phyloP scores from a whole-genome alignment of 116 monocot species.

The Posidonia oceanica region DNA sequence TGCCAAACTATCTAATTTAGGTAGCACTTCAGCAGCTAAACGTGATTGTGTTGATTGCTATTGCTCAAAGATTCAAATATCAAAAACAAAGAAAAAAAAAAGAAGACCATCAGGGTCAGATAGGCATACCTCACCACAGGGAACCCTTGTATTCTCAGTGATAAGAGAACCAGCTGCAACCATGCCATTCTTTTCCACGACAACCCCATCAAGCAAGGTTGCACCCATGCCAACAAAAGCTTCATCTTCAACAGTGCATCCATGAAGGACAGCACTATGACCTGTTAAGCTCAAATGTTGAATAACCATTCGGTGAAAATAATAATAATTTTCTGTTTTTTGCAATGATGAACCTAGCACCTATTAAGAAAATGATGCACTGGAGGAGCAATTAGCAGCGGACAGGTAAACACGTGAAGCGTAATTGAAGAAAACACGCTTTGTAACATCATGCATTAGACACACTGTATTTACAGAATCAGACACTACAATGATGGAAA shows the following conservation, averaged over 20 bases:
- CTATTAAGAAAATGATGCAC: no score
- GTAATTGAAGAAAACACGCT: background rate
- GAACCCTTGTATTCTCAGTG: slow-evolving; percentile 73
- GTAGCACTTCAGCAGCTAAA: no score
- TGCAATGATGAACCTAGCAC: no score
- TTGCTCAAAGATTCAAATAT: no score
- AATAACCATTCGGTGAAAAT: slow-evolving; percentile 3
- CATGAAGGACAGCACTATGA: slow-evolving; percentile 85
- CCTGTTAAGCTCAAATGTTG: slow-evolving; percentile 32
- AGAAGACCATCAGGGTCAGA: background rate
- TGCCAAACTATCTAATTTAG: no score
- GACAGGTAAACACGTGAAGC: background rate
- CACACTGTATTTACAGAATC: no score
- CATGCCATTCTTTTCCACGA: slow-evolving; percentile 80
- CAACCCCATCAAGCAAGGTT: slow-evolving; percentile 69
- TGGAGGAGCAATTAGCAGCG: background rate
- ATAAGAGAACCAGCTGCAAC: slow-evolving; percentile 93
- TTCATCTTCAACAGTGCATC: slow-evolving; percentile 88
- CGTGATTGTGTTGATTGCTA: no score
- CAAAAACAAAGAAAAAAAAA: no score
- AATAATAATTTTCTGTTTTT: background rate
- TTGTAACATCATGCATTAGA: background rate
- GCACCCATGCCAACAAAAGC: slow-evolving; percentile 89
- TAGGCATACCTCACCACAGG: slow-evolving; percentile 54
- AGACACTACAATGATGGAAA: no score